Evolutionary conservation across 441 rosid species (phyloP).

Genomic region (Pelargonium australe): DNA sequence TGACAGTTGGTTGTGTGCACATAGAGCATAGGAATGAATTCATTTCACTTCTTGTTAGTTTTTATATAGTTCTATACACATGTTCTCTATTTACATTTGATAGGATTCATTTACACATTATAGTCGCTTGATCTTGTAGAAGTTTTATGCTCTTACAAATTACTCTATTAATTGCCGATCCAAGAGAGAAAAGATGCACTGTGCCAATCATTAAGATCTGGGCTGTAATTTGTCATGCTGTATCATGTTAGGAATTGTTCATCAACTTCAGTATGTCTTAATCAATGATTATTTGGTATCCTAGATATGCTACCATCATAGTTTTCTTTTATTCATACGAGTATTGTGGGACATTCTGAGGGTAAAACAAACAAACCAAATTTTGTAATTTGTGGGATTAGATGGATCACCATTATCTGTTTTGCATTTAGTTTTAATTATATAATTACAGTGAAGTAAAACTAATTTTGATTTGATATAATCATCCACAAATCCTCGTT

Average conservation of each 20-base stretch:
- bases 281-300: neutral
- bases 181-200: neutral
- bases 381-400: neutral
- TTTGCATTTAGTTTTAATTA: neutral
- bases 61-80: neutral
- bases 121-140: neutral
- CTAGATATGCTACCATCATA: neutral
- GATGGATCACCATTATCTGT: neutral
- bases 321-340: neutral
- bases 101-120: neutral
- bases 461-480: neutral
- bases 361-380: constrained; percentile 2
- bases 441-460: neutral
- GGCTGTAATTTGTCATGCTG: neutral
- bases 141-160: neutral
- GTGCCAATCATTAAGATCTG: neutral
- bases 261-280: neutral
- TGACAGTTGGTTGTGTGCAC: neutral
- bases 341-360: neutral
- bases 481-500: constrained; percentile 15
- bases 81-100: neutral
- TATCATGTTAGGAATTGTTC: neutral
- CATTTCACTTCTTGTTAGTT: too few species aligned
- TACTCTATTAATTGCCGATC: neutral
- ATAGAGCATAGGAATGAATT: neutral